Evolutionary conservation across 2,329 filamentous ascomycete species (phyloP), one percentile per base, ranked within the genome.

Genomic region (Ascochyta koolunga): DNA sequence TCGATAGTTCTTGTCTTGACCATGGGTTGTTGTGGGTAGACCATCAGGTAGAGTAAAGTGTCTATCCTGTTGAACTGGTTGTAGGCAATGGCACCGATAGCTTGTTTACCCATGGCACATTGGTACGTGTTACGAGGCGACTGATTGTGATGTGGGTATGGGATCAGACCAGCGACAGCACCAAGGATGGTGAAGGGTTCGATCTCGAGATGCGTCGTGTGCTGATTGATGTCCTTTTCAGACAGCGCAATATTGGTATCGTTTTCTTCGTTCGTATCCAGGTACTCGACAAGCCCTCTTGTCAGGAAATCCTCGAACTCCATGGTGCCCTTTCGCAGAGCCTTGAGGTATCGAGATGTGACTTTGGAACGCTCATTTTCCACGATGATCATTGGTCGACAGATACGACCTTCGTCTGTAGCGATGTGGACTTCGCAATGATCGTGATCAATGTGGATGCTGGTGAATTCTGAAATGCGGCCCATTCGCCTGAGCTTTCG

Each of bases 81-180:
- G 72, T 96, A 96, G 15, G 93, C 95, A 71, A 99, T 98, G 29
- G 93, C 93, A 29, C 95, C 95, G 73, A 99, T 98, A 33, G 95
- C 95, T 89, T 99, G 95, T 79, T 99, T 99, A 84, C 95, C 95
- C 95, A 99, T 99, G 78, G 95, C 95, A 78, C 93, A 97, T 82
- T 98, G 93, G 71, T 99, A 99, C 0, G 95, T 99, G 73, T 99
- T 99, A 82, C 95, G 85, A 9, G 95, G 95, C 15, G 96, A 99
- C 75, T 99, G 95, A 76, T 99, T 99, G 80, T 99, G 95, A 74
- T 99, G 95, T 8, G 95, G 95, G 70, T 98, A 99, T 4, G 95
- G 95, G 72, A 99, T 99, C 32, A 99, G 82, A 37, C 95, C 95
- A 33, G 95, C 95, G 22, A 99, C 95, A 40, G 95, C 95, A 22